Evolutionary conservation across 768 basidiomycete species (phyloP).

Genomic region (Suillus variegatus): DNA sequence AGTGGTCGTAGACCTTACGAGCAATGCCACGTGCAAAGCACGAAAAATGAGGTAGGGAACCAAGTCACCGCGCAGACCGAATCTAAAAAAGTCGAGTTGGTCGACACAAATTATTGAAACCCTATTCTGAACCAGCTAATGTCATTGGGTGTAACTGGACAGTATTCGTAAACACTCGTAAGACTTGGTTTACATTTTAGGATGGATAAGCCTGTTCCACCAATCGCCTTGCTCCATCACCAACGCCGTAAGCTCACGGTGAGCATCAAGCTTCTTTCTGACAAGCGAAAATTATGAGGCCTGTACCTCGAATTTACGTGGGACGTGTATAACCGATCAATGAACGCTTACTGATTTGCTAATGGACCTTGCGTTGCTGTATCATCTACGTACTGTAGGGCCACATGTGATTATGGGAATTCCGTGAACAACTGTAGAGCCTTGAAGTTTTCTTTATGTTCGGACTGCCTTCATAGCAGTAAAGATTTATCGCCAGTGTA

Average conservation of each 20-base stretch:
- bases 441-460: background rate
- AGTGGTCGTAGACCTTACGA: background rate
- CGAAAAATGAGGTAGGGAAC: background rate
- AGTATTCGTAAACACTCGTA: no score
- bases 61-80: background rate
- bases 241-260: no score
- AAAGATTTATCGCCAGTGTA: background rate
- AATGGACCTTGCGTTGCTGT: background rate
- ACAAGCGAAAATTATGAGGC: background rate
- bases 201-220: no score
- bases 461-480: background rate
- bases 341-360: background rate
- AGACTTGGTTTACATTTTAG: no score
- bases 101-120: no score
- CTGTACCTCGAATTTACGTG: background rate
- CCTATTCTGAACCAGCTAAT: no score
- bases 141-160: no score
- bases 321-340: background rate
- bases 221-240: no score
- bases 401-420: background rate
- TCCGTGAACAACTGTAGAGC: background rate
- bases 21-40: background rate
- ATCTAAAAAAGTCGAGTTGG: no score
- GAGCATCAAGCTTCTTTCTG: no score
- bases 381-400: background rate